Evolutionary conservation across 1,139 yeast species (phyloP).

Genomic region (Saccharomyces hybrid): DNA sequence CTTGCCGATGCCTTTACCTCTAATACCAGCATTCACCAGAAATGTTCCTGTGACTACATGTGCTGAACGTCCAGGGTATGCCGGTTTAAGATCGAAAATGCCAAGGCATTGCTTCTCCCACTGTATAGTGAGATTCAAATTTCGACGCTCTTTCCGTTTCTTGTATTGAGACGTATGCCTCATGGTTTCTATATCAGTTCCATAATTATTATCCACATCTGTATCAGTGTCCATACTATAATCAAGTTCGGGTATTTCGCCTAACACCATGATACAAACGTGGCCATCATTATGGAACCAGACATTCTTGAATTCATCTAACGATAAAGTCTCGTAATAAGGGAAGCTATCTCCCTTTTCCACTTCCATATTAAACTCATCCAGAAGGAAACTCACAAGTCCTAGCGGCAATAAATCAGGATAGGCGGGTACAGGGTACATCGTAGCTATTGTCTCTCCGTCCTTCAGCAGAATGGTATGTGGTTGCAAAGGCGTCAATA

Average conservation of each 20-base stretch:
- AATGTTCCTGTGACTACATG: slow-evolving; percentile 81
- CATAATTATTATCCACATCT: slow-evolving; percentile 14
- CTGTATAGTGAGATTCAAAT: slow-evolving; percentile 39
- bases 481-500: slow-evolving; percentile 27
- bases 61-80: slow-evolving; percentile 67
- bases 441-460: slow-evolving; percentile 86
- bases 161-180: slow-evolving; percentile 26
- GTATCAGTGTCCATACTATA: slow-evolving; percentile 29
- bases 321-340: slow-evolving; percentile 65
- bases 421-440: slow-evolving; percentile 67
- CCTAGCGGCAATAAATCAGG: slow-evolving; percentile 62
- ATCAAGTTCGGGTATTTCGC: slow-evolving; percentile 54
- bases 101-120: slow-evolving; percentile 92
- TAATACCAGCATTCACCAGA: slow-evolving; percentile 44
- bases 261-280: slow-evolving; percentile 81
- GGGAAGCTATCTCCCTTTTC: slow-evolving; percentile 85
- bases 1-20: slow-evolving; percentile 57
- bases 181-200: slow-evolving; percentile 21
- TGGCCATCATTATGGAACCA: slow-evolving; percentile 73
- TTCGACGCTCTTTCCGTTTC: slow-evolving; percentile 25
- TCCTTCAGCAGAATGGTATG: slow-evolving; percentile 71
- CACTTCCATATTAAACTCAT: slow-evolving; percentile 89
- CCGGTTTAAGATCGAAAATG: slow-evolving; percentile 68
- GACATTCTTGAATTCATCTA: slow-evolving; percentile 66
- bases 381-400: slow-evolving; percentile 70